Percentiles rank a stretch among this genome's conserved stretches.
These are phyloP conservation scores for Suhomyces bribrorum DNA, from an alignment of 1,139 yeast genomes.

Conservation along the genomic window DNA sequence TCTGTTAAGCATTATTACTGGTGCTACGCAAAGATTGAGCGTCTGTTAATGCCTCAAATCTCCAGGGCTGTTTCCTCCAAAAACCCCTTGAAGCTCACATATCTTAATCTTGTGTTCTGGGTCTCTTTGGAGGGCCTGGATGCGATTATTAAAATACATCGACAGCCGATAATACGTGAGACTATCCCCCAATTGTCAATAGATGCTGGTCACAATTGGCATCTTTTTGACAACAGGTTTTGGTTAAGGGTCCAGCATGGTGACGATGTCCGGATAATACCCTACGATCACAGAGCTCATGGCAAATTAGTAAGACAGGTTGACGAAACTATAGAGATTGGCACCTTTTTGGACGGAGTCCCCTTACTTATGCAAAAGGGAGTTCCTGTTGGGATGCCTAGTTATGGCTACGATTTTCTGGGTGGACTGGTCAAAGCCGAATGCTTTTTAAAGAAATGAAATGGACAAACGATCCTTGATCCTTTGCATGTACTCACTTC, in stretches of 20 bases:
- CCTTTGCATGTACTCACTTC: too few relatives aligned
- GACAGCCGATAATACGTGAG: slow-evolving; percentile 8
- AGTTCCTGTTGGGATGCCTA: too few relatives aligned
- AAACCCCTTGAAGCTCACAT: slow-evolving; percentile 3
- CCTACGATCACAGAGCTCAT: slow-evolving; percentile 24
- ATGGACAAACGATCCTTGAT: too few relatives aligned
- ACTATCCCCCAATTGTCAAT: neutral
- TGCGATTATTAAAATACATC: neutral
- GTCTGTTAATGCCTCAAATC: slow-evolving; percentile 32
- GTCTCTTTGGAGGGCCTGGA: neutral
- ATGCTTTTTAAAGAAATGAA: slow-evolving; percentile 6
- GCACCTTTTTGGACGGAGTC: slow-evolving; percentile 9
- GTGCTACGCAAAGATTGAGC: slow-evolving; percentile 45
- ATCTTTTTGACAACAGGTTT: slow-evolving; percentile 37
- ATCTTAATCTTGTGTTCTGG: slow-evolving; percentile 7
- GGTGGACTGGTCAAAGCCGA: too few relatives aligned
- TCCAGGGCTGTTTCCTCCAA: neutral
- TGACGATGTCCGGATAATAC: slow-evolving; percentile 16
- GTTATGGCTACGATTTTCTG: too few relatives aligned
- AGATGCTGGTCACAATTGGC: slow-evolving; percentile 2
- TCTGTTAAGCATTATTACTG: slow-evolving; percentile 47
- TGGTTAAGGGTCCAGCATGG: slow-evolving; percentile 31
- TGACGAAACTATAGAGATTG: neutral
- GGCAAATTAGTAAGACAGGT: neutral
- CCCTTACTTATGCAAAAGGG: slow-evolving; percentile 12